phyloP scores from a whole-genome alignment of 768 basidiomycete species.

The Leccinellum albellum region DNA sequence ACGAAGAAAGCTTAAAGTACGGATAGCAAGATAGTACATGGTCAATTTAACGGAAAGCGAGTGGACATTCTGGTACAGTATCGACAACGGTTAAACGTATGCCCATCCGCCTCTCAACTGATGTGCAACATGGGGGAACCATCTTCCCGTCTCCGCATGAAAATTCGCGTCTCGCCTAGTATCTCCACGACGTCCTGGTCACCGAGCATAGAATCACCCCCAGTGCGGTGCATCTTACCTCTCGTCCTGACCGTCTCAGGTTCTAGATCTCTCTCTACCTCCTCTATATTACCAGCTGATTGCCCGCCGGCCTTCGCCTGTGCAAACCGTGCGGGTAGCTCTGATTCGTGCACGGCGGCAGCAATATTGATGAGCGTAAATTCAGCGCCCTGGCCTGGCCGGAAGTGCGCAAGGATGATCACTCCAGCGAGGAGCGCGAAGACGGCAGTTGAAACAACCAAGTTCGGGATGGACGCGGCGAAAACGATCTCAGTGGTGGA shows the following conservation, averaged over 20 bases:
- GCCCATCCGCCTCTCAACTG: slow-evolving; percentile 1
- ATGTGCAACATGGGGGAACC: slow-evolving; percentile 20
- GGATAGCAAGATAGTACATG: too few relatives aligned
- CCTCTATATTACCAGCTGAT: too few relatives aligned
- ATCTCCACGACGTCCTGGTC: slow-evolving; percentile 3
- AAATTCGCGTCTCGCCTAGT: slow-evolving; percentile 7
- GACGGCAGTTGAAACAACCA: slow-evolving; percentile 22
- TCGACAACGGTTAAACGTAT: neutral
- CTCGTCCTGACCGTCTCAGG: neutral
- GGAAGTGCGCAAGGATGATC: slow-evolving; percentile 22
- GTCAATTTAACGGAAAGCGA: neutral
- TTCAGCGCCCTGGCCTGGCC: slow-evolving; percentile 15
- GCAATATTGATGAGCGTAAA: slow-evolving; percentile 26
- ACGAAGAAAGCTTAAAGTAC: neutral
- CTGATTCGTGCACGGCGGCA: slow-evolving; percentile 21
- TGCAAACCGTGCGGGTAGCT: slow-evolving; percentile 21
- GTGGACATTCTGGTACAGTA: neutral
- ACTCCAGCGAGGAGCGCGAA: slow-evolving; percentile 21
- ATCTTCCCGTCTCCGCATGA: slow-evolving; percentile 16
- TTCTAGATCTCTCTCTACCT: neutral
- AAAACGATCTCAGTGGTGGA: slow-evolving; percentile 22
- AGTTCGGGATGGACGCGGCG: slow-evolving; percentile 25
- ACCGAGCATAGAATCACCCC: neutral
- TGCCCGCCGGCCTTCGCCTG: neutral
- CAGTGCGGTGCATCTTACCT: neutral